Evolutionary conservation across 805 yeast species (phyloP).

Genomic region (Wickerhamomyces queroliae): DNA sequence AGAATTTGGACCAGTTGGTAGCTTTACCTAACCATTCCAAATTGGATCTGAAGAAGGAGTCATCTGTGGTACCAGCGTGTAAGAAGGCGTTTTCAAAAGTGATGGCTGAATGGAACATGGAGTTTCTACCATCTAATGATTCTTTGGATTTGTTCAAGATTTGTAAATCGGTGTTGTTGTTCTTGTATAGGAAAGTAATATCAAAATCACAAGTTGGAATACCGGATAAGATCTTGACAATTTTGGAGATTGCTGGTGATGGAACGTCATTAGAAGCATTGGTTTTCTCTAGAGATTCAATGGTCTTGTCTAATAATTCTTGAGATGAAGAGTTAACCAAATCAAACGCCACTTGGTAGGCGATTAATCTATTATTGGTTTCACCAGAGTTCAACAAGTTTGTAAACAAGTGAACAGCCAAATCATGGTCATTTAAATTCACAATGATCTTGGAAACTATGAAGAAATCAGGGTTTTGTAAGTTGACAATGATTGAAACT

Average conservation of each 20-base stretch:
- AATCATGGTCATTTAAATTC: conserved; percentile 70
- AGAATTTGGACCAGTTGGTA: conserved; percentile 96
- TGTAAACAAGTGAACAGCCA: conserved; percentile 66
- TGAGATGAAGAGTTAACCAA: conserved; percentile 89
- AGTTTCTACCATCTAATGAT: conserved; percentile 82
- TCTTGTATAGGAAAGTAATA: conserved; percentile 78
- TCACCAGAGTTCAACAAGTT: conserved; percentile 40
- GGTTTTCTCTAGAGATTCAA: conserved; percentile 31
- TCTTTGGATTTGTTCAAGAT: conserved; percentile 79
- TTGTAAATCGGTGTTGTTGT: conserved; percentile 81
- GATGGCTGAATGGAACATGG: conserved; percentile 93
- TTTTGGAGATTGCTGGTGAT: conserved; percentile 27
- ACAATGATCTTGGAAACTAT: conserved; percentile 81
- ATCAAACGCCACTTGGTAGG: conserved; percentile 94
- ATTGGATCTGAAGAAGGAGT: conserved; percentile 83
- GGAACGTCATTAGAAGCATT: conserved; percentile 20
- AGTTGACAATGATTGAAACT: conserved; percentile 51
- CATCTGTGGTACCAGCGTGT: conserved; percentile 96
- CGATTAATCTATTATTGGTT: conserved; percentile 48
- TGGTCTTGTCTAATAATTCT: conserved; percentile 63
- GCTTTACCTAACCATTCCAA: conserved; percentile 96
- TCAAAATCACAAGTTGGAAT: conserved; percentile 92
- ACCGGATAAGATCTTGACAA: conserved; percentile 76
- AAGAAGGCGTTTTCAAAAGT: conserved; percentile 91
- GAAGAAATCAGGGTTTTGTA: conserved; percentile 71